These are phyloP conservation scores for Vitis rupestris DNA, from an alignment of 164 flowering plant species.

Conservation along the genomic window DNA sequence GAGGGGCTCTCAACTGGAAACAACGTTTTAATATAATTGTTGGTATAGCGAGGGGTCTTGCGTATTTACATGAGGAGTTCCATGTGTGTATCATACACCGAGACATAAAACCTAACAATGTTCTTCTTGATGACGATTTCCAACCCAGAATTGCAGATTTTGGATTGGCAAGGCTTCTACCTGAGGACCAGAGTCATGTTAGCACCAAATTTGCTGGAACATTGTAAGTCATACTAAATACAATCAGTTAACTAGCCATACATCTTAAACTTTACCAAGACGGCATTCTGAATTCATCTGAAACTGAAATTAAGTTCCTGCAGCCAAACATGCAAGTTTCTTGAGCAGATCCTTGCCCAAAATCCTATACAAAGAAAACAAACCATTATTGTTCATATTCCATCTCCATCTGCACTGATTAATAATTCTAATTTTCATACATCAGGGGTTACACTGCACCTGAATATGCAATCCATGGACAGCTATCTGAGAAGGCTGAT, in stretches of 20 bases:
- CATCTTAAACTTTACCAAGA: no score
- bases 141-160: constrained; percentile 64
- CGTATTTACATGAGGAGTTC: constrained; percentile 58
- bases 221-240: constrained; percentile 33
- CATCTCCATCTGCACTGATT: not conserved
- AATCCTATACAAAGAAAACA: no score
- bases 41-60: constrained; percentile 59
- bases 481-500: constrained; percentile 57
- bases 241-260: no score
- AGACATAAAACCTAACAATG: constrained; percentile 56
- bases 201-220: constrained; percentile 67
- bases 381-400: no score
- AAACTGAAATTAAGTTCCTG: no score
- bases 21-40: constrained; percentile 48
- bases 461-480: constrained; percentile 63
- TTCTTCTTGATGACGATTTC: constrained; percentile 50
- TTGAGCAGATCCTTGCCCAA: no score
- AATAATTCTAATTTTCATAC: not conserved
- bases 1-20: constrained; percentile 53
- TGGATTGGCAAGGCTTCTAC: constrained; percentile 59
- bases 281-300: no score
- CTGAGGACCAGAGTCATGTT: constrained; percentile 52
- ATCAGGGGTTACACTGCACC: constrained; percentile 57
- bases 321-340: no score
- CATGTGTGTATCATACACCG: constrained; percentile 56